Percentiles rank a stretch among this genome's conserved stretches.
Conservation (phyloP, 1,284 basidiomycete species). For the Sporisorium exsertum region DNA sequence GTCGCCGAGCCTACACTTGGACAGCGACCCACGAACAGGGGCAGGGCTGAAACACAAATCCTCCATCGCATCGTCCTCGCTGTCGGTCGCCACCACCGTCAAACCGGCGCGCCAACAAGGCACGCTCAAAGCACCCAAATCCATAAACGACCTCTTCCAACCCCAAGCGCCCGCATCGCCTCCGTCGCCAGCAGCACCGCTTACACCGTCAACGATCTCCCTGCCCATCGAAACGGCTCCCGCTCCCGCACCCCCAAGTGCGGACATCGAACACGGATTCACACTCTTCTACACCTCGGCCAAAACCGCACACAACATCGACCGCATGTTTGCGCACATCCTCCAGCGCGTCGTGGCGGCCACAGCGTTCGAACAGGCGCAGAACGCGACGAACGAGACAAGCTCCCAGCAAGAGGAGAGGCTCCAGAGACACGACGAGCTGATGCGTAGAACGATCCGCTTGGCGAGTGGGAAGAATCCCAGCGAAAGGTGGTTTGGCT, state of each 20-base stretch:
- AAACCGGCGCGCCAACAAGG: conserved; percentile 3
- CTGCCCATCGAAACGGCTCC: conserved; percentile 9
- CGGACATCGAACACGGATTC: conserved; percentile 51
- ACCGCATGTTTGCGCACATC: conserved; percentile 57
- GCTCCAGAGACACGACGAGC: conserved; percentile 12
- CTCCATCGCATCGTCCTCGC: conserved; percentile 19
- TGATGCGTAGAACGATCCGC: conserved; percentile 37
- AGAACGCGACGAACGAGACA: background rate
- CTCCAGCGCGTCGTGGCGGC: conserved; percentile 29
- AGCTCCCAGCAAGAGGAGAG: background rate
- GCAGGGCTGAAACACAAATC: conserved; percentile 11
- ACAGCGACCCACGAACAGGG: background rate
- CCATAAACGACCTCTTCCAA: conserved; percentile 39
- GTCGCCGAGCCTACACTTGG: background rate
- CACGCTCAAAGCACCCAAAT: conserved; percentile 33
- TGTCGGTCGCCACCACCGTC: conserved; percentile 9
- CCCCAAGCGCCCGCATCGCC: background rate
- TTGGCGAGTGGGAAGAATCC: conserved; percentile 42
- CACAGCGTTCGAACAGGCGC: conserved; percentile 22
- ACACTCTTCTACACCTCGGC: conserved; percentile 61
- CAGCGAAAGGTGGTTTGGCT: conserved; percentile 7
- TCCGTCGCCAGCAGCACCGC: background rate
- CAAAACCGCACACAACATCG: conserved; percentile 49
- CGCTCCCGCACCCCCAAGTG: background rate
- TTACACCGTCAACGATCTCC: conserved; percentile 18